Conservation (phyloP, 306 rosid genomes). For the Neltuma alba region DNA sequence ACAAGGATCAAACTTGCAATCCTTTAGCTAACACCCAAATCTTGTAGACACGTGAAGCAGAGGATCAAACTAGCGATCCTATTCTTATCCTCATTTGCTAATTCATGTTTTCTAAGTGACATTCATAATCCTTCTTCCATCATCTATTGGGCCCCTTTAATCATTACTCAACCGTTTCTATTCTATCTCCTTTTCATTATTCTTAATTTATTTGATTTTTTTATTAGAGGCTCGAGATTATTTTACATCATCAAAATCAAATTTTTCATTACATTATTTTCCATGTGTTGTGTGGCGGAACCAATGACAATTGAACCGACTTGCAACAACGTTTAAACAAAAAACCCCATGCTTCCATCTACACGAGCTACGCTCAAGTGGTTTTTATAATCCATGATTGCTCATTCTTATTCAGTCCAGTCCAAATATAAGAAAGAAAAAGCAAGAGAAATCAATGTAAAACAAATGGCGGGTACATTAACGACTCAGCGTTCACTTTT, state of each 20-base stretch:
- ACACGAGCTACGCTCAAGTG: neutral
- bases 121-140: neutral
- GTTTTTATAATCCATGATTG: neutral
- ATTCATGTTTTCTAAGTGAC: neutral
- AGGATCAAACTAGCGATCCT: neutral
- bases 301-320: neutral
- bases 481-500: neutral
- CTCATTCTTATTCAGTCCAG: neutral
- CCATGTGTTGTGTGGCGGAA: too few relatives aligned
- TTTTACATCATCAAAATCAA: neutral
- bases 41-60: neutral
- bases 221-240: neutral
- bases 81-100: neutral
- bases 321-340: neutral
- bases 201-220: neutral
- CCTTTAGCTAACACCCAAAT: neutral
- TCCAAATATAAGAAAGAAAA: neutral
- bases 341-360: neutral
- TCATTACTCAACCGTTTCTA: neutral
- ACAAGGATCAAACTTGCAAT: neutral
- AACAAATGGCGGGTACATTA: neutral
- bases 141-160: neutral
- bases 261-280: neutral
- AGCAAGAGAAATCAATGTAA: neutral
- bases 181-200: neutral